A percentile compares a stretch with the other conserved stretches of the same genome.
Evolutionary conservation across 768 basidiomycete genomes (phyloP).

Genomic region (Phanerodontia chrysosporium): DNA sequence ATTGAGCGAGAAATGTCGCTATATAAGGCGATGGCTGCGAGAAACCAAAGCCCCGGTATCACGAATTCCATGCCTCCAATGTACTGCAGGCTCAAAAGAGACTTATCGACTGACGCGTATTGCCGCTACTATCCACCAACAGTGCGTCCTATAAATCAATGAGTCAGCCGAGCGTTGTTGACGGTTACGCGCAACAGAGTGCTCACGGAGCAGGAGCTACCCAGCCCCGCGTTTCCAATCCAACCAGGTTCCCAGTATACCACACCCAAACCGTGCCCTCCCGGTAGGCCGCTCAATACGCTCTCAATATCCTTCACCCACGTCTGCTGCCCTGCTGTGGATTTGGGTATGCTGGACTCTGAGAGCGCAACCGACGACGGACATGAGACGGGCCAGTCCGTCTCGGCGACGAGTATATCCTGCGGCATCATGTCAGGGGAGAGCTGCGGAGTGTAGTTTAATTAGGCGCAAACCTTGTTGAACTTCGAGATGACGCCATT

Average conservation of each 20-base stretch:
- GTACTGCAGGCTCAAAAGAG: too few species aligned
- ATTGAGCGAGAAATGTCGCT: too few species aligned
- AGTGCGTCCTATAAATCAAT: conserved; percentile 37
- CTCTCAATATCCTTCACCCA: conserved; percentile 51
- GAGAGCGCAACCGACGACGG: conserved; percentile 37
- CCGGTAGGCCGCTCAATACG: conserved; percentile 37
- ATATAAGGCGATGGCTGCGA: too few species aligned
- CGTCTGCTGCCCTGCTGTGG: conserved; percentile 45
- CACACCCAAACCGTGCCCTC: conserved; percentile 36
- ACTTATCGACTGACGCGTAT: conserved; percentile 28
- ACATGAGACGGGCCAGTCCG: conserved; percentile 57
- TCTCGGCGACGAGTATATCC: conserved; percentile 61
- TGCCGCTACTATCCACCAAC: conserved; percentile 46
- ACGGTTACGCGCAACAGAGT: background rate
- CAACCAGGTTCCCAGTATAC: conserved; percentile 70
- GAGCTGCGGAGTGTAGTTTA: too few species aligned
- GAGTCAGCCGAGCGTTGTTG: background rate
- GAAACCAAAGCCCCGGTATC: too few species aligned
- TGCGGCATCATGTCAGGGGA: conserved; percentile 18
- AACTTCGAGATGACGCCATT: background rate
- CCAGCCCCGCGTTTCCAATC: conserved; percentile 48
- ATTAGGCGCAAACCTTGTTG: conserved; percentile 3
- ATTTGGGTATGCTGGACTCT: conserved; percentile 42
- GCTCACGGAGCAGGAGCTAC: conserved; percentile 25
- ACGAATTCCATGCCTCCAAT: too few species aligned